These are phyloP conservation scores for Aspergillus nanangensis DNA, from an alignment of 495 filamentous ascomycete species.

Conservation along the genomic window DNA sequence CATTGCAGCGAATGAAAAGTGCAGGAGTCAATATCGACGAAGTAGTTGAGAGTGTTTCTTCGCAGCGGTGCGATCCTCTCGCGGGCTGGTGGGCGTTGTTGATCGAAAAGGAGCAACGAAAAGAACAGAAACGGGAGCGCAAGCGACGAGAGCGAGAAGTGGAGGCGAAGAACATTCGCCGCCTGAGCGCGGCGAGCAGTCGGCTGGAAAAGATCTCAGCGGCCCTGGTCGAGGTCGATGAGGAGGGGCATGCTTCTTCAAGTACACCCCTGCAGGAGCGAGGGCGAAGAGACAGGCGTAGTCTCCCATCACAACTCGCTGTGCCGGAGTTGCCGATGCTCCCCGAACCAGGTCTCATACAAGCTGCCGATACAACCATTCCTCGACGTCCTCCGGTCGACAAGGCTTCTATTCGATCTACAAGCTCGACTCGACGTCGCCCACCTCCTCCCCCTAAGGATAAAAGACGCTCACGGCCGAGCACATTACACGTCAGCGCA, in stretches of 20 bases:
- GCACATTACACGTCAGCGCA: constrained; percentile 75
- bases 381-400: constrained; percentile 60
- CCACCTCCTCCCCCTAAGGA: constrained; percentile 89
- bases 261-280: constrained; percentile 32
- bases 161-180: constrained; percentile 73
- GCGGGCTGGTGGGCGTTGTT: constrained; percentile 96
- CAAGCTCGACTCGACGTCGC: constrained; percentile 62
- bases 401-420: constrained; percentile 70
- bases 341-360: constrained; percentile 50
- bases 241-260: constrained; percentile 50
- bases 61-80: constrained; percentile 81
- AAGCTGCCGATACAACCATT: constrained; percentile 35
- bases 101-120: constrained; percentile 93
- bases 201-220: constrained; percentile 75
- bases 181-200: constrained; percentile 81
- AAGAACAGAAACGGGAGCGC: constrained; percentile 74
- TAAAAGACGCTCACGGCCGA: constrained; percentile 64
- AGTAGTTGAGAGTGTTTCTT: constrained; percentile 89
- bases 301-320: constrained; percentile 44
- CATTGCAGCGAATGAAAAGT: constrained; percentile 87
- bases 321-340: constrained; percentile 68
- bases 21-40: constrained; percentile 92
- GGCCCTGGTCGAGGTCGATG: constrained; percentile 68
- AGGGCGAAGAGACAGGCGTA: constrained; percentile 54
- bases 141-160: constrained; percentile 81